phyloP scores from a whole-genome alignment of 2,329 filamentous ascomycete species.

The Chalaropsis ovoidea region DNA sequence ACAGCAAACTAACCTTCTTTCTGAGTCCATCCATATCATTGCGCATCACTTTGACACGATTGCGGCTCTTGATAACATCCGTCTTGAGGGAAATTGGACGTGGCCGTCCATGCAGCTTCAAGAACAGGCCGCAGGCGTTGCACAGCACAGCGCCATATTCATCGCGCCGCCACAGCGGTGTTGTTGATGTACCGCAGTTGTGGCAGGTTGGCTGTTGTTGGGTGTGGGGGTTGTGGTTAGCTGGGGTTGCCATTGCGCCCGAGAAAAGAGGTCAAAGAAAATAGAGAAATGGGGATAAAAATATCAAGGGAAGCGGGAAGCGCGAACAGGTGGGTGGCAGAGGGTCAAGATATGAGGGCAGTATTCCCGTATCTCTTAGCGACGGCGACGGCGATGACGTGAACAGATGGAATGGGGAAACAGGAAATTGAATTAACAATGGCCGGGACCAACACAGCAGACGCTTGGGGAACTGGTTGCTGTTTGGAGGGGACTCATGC shows the following conservation, averaged over 20 bases:
- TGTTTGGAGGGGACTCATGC: background rate
- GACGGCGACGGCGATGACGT: background rate
- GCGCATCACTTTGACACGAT: slow-evolving; percentile 81
- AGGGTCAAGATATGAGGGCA: background rate
- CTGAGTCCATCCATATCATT: slow-evolving; percentile 49
- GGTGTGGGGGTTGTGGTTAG: slow-evolving; percentile 48
- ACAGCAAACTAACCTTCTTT: slow-evolving; percentile 54
- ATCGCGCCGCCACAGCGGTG: slow-evolving; percentile 93
- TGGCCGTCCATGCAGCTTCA: slow-evolving; percentile 89
- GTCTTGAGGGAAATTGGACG: slow-evolving; percentile 95
- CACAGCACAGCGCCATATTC: slow-evolving; percentile 91
- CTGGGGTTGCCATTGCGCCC: slow-evolving; percentile 36
- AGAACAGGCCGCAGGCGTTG: slow-evolving; percentile 95
- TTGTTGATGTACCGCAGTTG: slow-evolving; percentile 92
- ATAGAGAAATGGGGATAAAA: background rate
- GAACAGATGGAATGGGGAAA: background rate
- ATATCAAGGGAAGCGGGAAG: background rate
- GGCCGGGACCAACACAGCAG: background rate
- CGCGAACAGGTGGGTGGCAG: background rate
- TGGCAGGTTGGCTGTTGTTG: slow-evolving; percentile 81
- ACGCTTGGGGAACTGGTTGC: background rate
- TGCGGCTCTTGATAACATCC: slow-evolving; percentile 98
- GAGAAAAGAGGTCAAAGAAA: slow-evolving; percentile 31
- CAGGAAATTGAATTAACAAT: background rate
- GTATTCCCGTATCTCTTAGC: background rate